phyloP scores from a whole-genome alignment of 2,329 filamentous ascomycete genomes.

The Ceratocystiopsis minuta region DNA sequence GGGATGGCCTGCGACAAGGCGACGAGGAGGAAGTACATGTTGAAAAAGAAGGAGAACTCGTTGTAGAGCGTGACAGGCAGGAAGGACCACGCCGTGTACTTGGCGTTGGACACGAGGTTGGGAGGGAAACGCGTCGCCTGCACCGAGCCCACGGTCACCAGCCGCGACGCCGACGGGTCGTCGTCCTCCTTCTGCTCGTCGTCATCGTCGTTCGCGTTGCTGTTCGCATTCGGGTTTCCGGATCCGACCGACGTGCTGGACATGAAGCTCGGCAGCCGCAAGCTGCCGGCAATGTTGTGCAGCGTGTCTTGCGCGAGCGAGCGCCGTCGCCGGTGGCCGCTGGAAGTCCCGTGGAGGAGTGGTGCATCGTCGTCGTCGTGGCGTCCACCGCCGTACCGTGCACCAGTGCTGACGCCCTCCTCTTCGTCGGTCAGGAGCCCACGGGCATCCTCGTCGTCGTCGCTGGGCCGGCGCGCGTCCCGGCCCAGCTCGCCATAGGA shows the following conservation, averaged over 20 bases:
- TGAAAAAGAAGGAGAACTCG: conserved; percentile 99
- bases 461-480: conserved; percentile 28
- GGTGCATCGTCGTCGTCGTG: conserved; percentile 53
- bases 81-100: conserved; percentile 92
- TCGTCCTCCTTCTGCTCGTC: conserved; percentile 26
- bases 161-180: conserved; percentile 53
- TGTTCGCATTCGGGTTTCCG: conserved; percentile 14
- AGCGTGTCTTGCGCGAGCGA: conserved; percentile 24
- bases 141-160: conserved; percentile 54
- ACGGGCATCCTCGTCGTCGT: conserved; percentile 35
- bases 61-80: conserved; percentile 90
- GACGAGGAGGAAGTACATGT: conserved; percentile 95
- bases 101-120: conserved; percentile 89
- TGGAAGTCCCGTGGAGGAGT: conserved; percentile 15
- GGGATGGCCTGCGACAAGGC: conserved; percentile 88
- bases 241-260: conserved; percentile 18
- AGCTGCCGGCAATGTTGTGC: conserved; percentile 25
- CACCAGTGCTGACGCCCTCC: conserved; percentile 21
- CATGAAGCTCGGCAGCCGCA: conserved; percentile 53
- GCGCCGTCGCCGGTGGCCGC: conserved; percentile 16
- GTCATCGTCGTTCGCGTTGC: conserved; percentile 23
- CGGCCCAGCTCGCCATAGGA: conserved; percentile 43
- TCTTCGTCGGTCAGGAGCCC: conserved; percentile 16
- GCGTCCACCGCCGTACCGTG: conserved; percentile 35
- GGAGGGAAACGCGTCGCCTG: conserved; percentile 66